Evolutionary conservation across 805 yeast species (phyloP), one percentile per base, ranked within the genome.

Genomic region (Kluyveromyces dobzhanskii): DNA sequence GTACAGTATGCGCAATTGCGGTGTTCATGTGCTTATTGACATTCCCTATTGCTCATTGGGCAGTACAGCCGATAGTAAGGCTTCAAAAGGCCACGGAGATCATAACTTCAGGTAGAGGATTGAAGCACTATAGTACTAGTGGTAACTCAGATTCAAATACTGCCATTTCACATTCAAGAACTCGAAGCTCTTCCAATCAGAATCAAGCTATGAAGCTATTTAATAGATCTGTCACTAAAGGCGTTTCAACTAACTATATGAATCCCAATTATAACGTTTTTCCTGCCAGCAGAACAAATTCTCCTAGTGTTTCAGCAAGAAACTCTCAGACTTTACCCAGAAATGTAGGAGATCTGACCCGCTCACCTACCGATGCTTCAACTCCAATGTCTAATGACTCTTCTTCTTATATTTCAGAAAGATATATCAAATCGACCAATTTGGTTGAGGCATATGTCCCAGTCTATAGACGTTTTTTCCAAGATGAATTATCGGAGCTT

Each of bases 401-500:
- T 17, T 28, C 29, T 13, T 45, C 56, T 14, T 44, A 31, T 14
- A 44, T 38, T 30, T 46, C 54, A 3, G 49, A 46, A 30, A 35
- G 48, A 31, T 42, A 51, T 39, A 46, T 53, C 4, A 56, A 61
- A 4, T 56, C 69, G 2, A 47, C 62, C 4, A 64, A 63, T 30
- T 44, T 66, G 25, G 55, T 56, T 16, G 56, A 57, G 35, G 68
- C 67, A 3, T 56, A 67, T 38, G 67, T 73, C 2, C 76, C 80
- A 0, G 64, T 61, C 51, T 47, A 63, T 32, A 47, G 76, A 57
- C 64, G 78, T 32, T 49, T 80, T 19, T 75, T 83, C 52, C 68
- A 75, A 31, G 97, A 92, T 65, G 98, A 90, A 61, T 68, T 90
- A 32, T 81, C 90, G 0, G 95, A 87, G 50, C 65, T 90, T 23